Conservation (phyloP, 2,329 filamentous ascomycete species). For the Penicillium sp. region DNA sequence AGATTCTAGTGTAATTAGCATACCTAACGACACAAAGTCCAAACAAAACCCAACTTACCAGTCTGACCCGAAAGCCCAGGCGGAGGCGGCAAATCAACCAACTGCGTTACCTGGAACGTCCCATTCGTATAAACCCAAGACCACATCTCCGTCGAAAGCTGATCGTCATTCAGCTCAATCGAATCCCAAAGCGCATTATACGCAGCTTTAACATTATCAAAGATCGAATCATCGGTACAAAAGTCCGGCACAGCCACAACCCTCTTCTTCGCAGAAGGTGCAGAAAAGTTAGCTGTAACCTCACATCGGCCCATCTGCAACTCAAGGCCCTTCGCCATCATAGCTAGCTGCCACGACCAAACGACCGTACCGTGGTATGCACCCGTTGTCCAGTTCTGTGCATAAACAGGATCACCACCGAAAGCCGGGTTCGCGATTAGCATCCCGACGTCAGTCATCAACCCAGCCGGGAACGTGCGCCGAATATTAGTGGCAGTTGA, state of each 20-base stretch:
- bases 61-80: slow-evolving; percentile 44
- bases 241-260: slow-evolving; percentile 45
- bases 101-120: slow-evolving; percentile 50
- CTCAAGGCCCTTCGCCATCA: slow-evolving; percentile 64
- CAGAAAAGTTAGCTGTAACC: slow-evolving; percentile 6
- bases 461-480: slow-evolving; percentile 59
- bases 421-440: slow-evolving; percentile 64
- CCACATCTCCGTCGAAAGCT: slow-evolving; percentile 63
- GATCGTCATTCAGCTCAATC: slow-evolving; percentile 56
- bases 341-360: slow-evolving; percentile 65
- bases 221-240: slow-evolving; percentile 49
- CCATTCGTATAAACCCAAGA: slow-evolving; percentile 58
- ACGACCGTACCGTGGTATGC: slow-evolving; percentile 66
- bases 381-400: slow-evolving; percentile 55
- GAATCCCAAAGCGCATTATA: slow-evolving; percentile 64
- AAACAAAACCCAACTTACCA: slow-evolving; percentile 19
- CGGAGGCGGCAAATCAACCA: slow-evolving; percentile 54
- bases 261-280: not conserved
- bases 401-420: slow-evolving; percentile 49
- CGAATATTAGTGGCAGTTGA: slow-evolving; percentile 60
- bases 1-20: slow-evolving; percentile 12
- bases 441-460: slow-evolving; percentile 58
- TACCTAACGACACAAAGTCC: not conserved
- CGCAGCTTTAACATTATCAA: slow-evolving; percentile 49
- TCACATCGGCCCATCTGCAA: slow-evolving; percentile 58